A percentile compares a stretch with the other conserved stretches of the same genome.
Evolutionary conservation across 1,284 basidiomycete genomes (phyloP).

Genomic region (Puccinia horiana): DNA sequence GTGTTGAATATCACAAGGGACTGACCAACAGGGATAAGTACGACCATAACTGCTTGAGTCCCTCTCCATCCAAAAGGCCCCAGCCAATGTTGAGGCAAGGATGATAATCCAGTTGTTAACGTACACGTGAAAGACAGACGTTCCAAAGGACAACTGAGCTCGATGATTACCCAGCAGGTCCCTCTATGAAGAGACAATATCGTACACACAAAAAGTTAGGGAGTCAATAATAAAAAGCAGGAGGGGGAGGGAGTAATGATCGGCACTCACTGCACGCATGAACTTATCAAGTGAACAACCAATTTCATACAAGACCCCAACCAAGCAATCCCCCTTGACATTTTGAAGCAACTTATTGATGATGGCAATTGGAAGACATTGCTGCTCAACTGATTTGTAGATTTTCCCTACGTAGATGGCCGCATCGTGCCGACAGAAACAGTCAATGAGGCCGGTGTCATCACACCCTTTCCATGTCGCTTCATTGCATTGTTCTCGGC

Average conservation of each 20-base stretch:
- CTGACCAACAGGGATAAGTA: not conserved
- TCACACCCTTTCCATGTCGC: constrained; percentile 7
- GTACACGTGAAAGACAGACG: too few relatives aligned
- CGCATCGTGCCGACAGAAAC: not conserved
- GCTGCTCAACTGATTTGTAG: not conserved
- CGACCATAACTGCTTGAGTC: constrained; percentile 19
- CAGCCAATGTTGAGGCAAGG: not conserved
- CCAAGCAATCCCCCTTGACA: not conserved
- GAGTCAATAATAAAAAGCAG: not conserved
- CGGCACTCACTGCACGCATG: not conserved
- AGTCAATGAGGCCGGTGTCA: not conserved
- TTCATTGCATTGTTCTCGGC: not conserved
- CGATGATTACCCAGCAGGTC: not conserved
- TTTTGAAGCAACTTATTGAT: not conserved
- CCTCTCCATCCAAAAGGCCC: constrained; percentile 4
- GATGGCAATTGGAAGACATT: not conserved
- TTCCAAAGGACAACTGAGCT: not conserved
- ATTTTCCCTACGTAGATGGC: not conserved
- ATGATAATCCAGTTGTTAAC: not conserved
- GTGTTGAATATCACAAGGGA: not conserved
- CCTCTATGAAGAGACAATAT: not conserved
- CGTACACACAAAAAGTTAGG: not conserved
- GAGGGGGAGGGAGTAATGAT: too few relatives aligned
- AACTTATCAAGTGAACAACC: not conserved
- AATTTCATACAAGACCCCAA: not conserved